Evolutionary conservation across 441 rosid genomes (phyloP).

Genomic region (Arabidopsis hybrid): DNA sequence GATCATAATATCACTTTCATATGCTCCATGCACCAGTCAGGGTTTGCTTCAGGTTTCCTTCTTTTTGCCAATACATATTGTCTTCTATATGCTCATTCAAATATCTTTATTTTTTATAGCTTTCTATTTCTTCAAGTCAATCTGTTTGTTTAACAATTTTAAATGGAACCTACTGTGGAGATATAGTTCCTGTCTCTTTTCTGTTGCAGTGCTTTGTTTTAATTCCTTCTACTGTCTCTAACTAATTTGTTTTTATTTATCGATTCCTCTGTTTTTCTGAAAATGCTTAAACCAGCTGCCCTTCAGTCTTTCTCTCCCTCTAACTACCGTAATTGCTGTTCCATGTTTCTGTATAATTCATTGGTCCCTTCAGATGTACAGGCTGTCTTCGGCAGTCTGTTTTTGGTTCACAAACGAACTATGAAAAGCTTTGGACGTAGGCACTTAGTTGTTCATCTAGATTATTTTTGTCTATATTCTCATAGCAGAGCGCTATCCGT

Average conservation of each 20-base stretch:
- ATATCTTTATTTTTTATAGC: slow-evolving; percentile 15
- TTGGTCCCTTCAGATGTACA: slow-evolving; percentile 14
- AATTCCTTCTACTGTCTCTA: slow-evolving; percentile 29
- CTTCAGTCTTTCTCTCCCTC: not conserved
- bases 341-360: slow-evolving; percentile 24
- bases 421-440: slow-evolving; percentile 24
- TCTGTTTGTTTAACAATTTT: slow-evolving; percentile 18
- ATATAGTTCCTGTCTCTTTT: slow-evolving; percentile 20
- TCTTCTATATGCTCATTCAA: slow-evolving; percentile 20
- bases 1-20: slow-evolving; percentile 87
- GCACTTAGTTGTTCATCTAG: slow-evolving; percentile 30
- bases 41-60: slow-evolving; percentile 93
- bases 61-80: slow-evolving; percentile 26
- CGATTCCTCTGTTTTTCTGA: not conserved
- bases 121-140: slow-evolving; percentile 10
- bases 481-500: slow-evolving; percentile 3
- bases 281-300: slow-evolving; percentile 2
- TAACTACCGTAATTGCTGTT: slow-evolving; percentile 5
- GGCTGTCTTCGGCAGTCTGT: slow-evolving; percentile 24
- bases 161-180: slow-evolving; percentile 12
- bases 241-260: not conserved
- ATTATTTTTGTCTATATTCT: slow-evolving; percentile 26
- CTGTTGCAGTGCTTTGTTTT: slow-evolving; percentile 32
- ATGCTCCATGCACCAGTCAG: slow-evolving; percentile 99
- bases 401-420: slow-evolving; percentile 32